phyloP scores from a whole-genome alignment of 202 grass and related monocot genomes.

The Sporobolus alterniflorus region DNA sequence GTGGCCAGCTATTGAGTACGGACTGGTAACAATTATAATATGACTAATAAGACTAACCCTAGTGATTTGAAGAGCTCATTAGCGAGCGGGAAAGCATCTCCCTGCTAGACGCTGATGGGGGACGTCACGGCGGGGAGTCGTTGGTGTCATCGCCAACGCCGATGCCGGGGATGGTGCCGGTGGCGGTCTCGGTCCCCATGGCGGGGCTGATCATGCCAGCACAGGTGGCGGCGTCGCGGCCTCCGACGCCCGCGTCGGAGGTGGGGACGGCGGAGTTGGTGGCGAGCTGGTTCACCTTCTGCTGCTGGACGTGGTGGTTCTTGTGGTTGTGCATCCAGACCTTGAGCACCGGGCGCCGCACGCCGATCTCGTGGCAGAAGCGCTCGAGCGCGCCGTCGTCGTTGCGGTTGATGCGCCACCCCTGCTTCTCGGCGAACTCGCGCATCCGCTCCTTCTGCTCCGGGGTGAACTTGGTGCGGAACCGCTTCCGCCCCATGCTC shows the following conservation, averaged over 20 bases:
- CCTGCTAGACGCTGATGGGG: constrained; percentile 49
- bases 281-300: constrained; percentile 79
- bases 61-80: constrained; percentile 19
- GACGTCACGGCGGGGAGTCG: constrained; percentile 51
- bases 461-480: constrained; percentile 73
- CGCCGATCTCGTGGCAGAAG: constrained; percentile 85
- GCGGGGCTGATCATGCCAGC: no score
- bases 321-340: constrained; percentile 99
- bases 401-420: constrained; percentile 83
- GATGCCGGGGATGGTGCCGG: background rate
- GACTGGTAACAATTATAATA: background rate
- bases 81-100: background rate
- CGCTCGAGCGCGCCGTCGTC: constrained; percentile 69
- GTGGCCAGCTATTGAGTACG: background rate
- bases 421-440: constrained; percentile 77
- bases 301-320: constrained; percentile 49
- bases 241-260: background rate
- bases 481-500: constrained; percentile 40
- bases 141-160: constrained; percentile 35
- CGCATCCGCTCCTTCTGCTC: constrained; percentile 82
- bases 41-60: background rate
- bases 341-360: constrained; percentile 84
- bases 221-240: background rate
- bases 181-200: no score
- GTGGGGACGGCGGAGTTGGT: background rate